A percentile compares a stretch with the other conserved stretches of the same genome.
Evolutionary conservation across 148 eudicot species (phyloP).

Genomic region (Chenopodium suecicum): DNA sequence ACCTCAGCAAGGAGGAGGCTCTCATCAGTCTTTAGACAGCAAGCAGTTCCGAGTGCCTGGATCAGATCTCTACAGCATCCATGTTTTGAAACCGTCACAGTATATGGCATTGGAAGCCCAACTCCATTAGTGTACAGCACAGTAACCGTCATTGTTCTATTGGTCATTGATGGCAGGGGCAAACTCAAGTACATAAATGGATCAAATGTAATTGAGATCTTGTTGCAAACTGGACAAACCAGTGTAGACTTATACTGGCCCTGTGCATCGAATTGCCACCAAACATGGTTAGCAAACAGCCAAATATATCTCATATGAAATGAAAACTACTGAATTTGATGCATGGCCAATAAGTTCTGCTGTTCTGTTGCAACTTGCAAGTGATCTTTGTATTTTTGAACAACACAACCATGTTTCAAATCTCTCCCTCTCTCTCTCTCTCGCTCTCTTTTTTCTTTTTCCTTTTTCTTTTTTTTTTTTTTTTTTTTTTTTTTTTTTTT

Average conservation of each 20-base stretch:
- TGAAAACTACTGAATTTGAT: background rate
- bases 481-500: too few species aligned
- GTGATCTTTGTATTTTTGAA: background rate
- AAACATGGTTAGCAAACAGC: conserved; percentile 17
- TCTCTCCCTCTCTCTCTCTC: too few species aligned
- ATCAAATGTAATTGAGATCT: conserved; percentile 89
- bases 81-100: conserved; percentile 70
- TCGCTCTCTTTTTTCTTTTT: too few species aligned
- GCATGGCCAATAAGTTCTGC: background rate
- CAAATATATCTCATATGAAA: background rate
- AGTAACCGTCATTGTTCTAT: conserved; percentile 80
- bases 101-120: conserved; percentile 83
- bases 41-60: conserved; percentile 63
- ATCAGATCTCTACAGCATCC: conserved; percentile 78
- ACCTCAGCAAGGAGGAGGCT: conserved; percentile 95
- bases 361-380: background rate
- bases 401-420: too few species aligned
- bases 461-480: too few species aligned
- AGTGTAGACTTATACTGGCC: conserved; percentile 98
- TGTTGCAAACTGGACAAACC: conserved; percentile 86
- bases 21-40: conserved; percentile 77
- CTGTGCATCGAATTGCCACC: conserved; percentile 41
- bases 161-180: conserved; percentile 84
- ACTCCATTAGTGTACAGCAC: conserved; percentile 86
- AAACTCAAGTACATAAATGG: conserved; percentile 98